Evolutionary conservation across 1,139 yeast species (phyloP).

Genomic region (Blastobotrys indianensis): DNA sequence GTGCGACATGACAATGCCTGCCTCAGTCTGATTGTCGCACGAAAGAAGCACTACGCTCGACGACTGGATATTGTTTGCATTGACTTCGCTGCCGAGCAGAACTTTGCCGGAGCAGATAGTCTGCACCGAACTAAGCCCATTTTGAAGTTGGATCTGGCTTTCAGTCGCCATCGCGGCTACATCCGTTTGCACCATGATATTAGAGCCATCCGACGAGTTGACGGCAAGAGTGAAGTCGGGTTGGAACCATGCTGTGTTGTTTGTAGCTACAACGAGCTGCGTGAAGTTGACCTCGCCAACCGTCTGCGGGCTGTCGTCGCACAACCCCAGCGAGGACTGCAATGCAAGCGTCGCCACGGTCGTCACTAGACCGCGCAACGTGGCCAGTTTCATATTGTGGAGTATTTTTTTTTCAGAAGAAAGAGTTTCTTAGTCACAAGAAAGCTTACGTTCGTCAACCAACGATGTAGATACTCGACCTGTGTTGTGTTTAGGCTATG

Average conservation of each 20-base stretch:
- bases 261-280: conserved; percentile 19
- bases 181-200: conserved; percentile 19
- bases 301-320: conserved; percentile 12
- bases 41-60: conserved; percentile 26
- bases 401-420: too few relatives aligned
- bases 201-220: conserved; percentile 11
- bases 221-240: conserved; percentile 17
- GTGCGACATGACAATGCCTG: conserved; percentile 23
- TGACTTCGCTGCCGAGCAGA: conserved; percentile 12
- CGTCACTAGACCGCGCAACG: too few relatives aligned
- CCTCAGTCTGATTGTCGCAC: conserved; percentile 27
- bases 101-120: conserved; percentile 26
- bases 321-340: too few relatives aligned
- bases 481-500: too few relatives aligned
- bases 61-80: conserved; percentile 9
- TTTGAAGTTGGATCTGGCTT: conserved; percentile 3
- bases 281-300: conserved; percentile 18
- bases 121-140: conserved; percentile 15
- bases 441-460: too few relatives aligned
- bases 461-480: too few relatives aligned
- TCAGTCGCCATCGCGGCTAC: conserved; percentile 24
- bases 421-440: too few relatives aligned
- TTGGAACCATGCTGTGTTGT: conserved; percentile 14
- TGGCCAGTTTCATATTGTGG: too few relatives aligned
- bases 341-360: too few relatives aligned